phyloP scores from a whole-genome alignment of 2,329 filamentous ascomycete genomes.

The Aspergillus cejpii region DNA sequence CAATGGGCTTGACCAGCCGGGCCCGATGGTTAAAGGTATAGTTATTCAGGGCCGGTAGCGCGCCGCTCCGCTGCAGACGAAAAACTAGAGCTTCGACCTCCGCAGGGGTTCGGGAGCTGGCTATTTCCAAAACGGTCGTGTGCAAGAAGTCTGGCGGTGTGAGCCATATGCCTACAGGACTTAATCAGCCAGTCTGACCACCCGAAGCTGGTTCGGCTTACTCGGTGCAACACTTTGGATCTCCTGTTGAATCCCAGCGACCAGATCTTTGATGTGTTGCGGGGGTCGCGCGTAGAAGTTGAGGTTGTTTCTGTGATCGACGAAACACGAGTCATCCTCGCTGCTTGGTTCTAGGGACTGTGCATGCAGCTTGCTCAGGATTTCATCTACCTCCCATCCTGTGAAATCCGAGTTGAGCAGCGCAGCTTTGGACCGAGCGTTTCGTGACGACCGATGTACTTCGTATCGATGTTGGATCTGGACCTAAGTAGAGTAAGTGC shows the following conservation, averaged over 20 bases:
- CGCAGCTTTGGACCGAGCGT: constrained; percentile 65
- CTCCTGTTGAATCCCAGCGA: constrained; percentile 61
- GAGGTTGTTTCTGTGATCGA: constrained; percentile 72
- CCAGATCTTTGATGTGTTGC: constrained; percentile 59
- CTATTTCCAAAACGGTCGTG: constrained; percentile 76
- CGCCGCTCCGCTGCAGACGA: constrained; percentile 46
- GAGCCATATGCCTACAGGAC: constrained; percentile 64
- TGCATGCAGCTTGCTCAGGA: constrained; percentile 61
- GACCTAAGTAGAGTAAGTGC: constrained; percentile 7
- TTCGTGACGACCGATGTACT: constrained; percentile 66
- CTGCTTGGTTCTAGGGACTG: constrained; percentile 34
- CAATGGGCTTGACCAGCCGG: constrained; percentile 70
- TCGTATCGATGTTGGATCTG: constrained; percentile 65
- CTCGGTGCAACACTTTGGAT: constrained; percentile 61
- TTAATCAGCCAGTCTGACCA: neutral
- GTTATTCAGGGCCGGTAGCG: constrained; percentile 55
- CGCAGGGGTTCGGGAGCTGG: constrained; percentile 65
- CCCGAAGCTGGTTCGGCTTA: constrained; percentile 42
- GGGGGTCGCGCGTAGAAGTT: constrained; percentile 86
- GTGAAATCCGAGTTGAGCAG: constrained; percentile 63
- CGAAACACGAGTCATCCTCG: constrained; percentile 59
- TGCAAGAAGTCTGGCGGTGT: constrained; percentile 76
- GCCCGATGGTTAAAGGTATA: constrained; percentile 62
- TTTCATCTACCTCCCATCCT: constrained; percentile 68
- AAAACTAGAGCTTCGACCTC: constrained; percentile 61